phyloP scores from a whole-genome alignment of 345 rosid species.

The Syzygium jambos region DNA sequence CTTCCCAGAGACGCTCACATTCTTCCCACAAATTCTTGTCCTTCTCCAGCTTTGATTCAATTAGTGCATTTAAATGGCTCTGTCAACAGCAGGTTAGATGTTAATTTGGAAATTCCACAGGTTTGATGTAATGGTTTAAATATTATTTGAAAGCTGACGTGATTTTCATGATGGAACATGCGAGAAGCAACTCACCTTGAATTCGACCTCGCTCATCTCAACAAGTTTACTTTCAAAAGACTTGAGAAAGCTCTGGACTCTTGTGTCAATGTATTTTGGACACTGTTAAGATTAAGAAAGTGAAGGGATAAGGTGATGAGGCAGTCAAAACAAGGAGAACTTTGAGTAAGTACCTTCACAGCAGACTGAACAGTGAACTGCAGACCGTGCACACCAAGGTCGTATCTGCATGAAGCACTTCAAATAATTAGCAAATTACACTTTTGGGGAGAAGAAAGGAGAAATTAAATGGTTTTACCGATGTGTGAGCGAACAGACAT shows the following conservation, averaged over 20 bases:
- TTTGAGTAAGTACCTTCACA: conserved; percentile 33
- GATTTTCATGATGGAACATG: background rate
- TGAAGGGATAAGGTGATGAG: background rate
- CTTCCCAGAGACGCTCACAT: conserved; percentile 57
- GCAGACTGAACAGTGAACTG: conserved; percentile 78
- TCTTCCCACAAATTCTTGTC: conserved; percentile 80
- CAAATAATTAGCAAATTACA: background rate
- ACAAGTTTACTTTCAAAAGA: conserved; percentile 49
- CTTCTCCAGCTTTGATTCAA: conserved; percentile 81
- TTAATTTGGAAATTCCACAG: background rate
- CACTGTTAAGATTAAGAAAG: conserved; percentile 31
- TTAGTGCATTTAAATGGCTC: conserved; percentile 67
- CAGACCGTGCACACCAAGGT: conserved; percentile 58
- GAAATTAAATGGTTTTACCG: conserved; percentile 29
- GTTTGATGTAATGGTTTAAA: background rate
- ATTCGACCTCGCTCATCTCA: conserved; percentile 66
- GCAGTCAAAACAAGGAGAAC: background rate
- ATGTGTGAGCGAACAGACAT: conserved; percentile 50
- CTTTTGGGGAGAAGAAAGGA: background rate
- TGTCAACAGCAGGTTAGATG: conserved; percentile 5
- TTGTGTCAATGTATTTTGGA: conserved; percentile 60
- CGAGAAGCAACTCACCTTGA: conserved; percentile 39
- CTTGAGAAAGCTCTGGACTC: conserved; percentile 66
- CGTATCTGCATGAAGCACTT: conserved; percentile 31
- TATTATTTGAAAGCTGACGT: background rate